A percentile compares a stretch with the other conserved stretches of the same genome.
Conservation (phyloP, 352 stramenopile genomes). For the Globisporangium apiculatum region DNA sequence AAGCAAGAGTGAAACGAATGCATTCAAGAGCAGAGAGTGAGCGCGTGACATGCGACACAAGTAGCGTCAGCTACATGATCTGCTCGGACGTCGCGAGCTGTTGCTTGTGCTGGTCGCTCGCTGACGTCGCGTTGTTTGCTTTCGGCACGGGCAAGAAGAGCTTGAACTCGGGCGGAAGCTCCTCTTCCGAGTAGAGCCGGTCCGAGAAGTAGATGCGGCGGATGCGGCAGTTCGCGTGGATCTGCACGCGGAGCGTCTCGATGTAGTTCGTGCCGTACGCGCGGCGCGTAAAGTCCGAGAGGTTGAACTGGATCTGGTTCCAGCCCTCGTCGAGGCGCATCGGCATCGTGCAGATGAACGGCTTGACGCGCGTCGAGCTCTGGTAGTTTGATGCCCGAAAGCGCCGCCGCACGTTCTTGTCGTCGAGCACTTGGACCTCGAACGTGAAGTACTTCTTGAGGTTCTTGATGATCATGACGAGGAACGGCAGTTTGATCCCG, state of each 20-base stretch:
- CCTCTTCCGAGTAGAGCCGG: slow-evolving; percentile 95
- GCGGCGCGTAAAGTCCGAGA: slow-evolving; percentile 94
- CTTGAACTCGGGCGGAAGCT: slow-evolving; percentile 97
- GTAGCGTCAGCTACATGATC: slow-evolving; percentile 23
- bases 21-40: background rate
- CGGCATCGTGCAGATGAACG: slow-evolving; percentile 98
- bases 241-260: slow-evolving; percentile 95
- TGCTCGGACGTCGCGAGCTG: slow-evolving; percentile 24
- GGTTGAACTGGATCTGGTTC: slow-evolving; percentile 99
- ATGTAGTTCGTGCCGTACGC: slow-evolving; percentile 98
- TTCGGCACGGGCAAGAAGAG: slow-evolving; percentile 94
- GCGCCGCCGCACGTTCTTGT: slow-evolving; percentile 96
- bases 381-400: slow-evolving; percentile 97
- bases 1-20: background rate
- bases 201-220: slow-evolving; percentile 97
- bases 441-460: slow-evolving; percentile 99
- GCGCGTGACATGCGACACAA: background rate
- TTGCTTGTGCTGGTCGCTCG: slow-evolving; percentile 38
- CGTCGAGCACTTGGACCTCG: slow-evolving; percentile 96
- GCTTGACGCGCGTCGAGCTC: slow-evolving; percentile 95
- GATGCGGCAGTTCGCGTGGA: slow-evolving; percentile 97
- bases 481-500: slow-evolving; percentile 96
- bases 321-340: slow-evolving; percentile 97
- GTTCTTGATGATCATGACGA: slow-evolving; percentile 99
- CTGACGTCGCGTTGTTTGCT: slow-evolving; percentile 41